phyloP scores from a whole-genome alignment of 768 basidiomycete genomes.

The Tulasnella sp. region DNA sequence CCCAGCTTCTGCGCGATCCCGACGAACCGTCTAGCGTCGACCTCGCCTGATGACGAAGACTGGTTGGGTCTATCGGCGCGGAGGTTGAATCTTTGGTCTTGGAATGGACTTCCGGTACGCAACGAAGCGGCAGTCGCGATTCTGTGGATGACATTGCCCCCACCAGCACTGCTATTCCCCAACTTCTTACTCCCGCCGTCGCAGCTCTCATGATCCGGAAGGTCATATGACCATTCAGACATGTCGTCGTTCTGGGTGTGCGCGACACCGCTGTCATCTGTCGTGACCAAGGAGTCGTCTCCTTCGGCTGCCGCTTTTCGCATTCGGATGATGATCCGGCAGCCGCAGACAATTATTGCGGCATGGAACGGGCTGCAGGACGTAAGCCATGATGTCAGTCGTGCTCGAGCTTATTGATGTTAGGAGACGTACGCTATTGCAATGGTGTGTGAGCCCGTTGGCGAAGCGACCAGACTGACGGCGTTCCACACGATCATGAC shows the following conservation, averaged over 20 bases:
- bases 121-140: not conserved
- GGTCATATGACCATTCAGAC: not conserved
- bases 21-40: not conserved
- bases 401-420: not conserved
- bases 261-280: not conserved
- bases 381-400: not conserved
- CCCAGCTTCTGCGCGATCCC: slow-evolving; percentile 8
- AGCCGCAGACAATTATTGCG: slow-evolving; percentile 7
- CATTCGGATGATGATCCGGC: slow-evolving; percentile 8
- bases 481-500: not conserved
- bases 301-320: not conserved
- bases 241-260: not conserved
- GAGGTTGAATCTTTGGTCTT: not conserved
- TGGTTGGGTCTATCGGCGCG: not conserved
- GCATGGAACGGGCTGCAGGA: not conserved
- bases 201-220: not conserved
- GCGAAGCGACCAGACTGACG: not conserved
- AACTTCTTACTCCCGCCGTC: not conserved
- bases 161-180: not conserved
- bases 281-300: not conserved
- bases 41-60: not conserved
- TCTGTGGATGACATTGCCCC: not conserved
- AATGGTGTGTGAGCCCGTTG: not conserved
- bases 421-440: not conserved
- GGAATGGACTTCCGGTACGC: not conserved